Conservation (phyloP, 2,329 filamentous ascomycete genomes). For the Aspergillus vadensis region DNA sequence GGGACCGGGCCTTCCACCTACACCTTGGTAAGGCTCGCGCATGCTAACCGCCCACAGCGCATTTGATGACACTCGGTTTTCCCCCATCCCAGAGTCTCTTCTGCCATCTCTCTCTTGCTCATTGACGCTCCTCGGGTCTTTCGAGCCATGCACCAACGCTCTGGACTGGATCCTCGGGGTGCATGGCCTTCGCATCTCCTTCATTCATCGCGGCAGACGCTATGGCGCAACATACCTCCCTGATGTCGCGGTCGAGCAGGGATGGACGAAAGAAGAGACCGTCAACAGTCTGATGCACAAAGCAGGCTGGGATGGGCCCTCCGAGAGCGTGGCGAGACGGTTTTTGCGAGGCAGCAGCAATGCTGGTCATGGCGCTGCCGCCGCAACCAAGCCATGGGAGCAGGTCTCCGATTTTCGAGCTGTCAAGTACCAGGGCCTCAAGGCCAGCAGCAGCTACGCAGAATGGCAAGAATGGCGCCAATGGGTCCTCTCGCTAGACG, state of each 20-base stretch:
- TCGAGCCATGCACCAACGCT: constrained; percentile 71
- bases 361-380: constrained; percentile 16
- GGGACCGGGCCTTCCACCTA: neutral
- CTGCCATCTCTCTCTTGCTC: constrained; percentile 53
- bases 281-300: constrained; percentile 89
- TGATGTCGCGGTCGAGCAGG: constrained; percentile 87
- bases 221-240: constrained; percentile 90
- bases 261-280: constrained; percentile 92
- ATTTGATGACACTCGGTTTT: constrained; percentile 65
- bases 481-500: constrained; percentile 58
- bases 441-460: constrained; percentile 67
- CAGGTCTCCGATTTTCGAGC: constrained; percentile 73
- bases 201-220: constrained; percentile 70
- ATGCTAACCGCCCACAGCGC: constrained; percentile 47
- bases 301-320: constrained; percentile 79
- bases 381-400: constrained; percentile 60
- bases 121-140: constrained; percentile 82
- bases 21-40: neutral
- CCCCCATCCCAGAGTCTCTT: constrained; percentile 57
- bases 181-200: constrained; percentile 86
- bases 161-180: constrained; percentile 85
- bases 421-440: constrained; percentile 83
- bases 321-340: constrained; percentile 38
- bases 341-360: constrained; percentile 45
- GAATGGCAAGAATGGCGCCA: constrained; percentile 80